Percentiles rank a stretch among this genome's conserved stretches.
Conservation (phyloP, 495 filamentous ascomycete species). For the Hypomontagnella monticulosa region DNA sequence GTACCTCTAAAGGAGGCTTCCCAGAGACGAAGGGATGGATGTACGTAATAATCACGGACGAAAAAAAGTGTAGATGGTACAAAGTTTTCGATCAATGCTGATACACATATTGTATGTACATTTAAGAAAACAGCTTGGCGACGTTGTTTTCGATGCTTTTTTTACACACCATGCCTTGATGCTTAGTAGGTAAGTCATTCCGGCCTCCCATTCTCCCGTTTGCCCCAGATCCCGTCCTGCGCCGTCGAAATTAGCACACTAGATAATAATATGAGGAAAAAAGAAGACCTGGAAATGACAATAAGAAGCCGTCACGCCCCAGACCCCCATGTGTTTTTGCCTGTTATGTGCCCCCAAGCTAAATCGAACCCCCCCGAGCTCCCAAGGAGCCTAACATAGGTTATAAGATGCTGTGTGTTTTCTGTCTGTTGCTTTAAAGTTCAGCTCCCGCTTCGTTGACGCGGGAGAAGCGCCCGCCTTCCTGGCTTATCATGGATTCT, state of each 20-base stretch:
- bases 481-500: constrained; percentile 69
- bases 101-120: constrained; percentile 26
- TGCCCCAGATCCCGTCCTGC: constrained; percentile 13
- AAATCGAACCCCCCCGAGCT: no score
- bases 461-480: constrained; percentile 28
- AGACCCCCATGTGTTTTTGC: neutral
- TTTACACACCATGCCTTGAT: constrained; percentile 36
- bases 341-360: no score
- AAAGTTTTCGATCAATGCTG: constrained; percentile 30
- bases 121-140: constrained; percentile 1
- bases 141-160: constrained; percentile 33
- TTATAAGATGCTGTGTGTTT: constrained; percentile 4
- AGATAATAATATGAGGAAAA: neutral
- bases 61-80: neutral
- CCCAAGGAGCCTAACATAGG: neutral
- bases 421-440: constrained; percentile 11
- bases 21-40: neutral
- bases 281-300: neutral
- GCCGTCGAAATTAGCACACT: constrained; percentile 9
- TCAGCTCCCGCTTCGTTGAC: constrained; percentile 24
- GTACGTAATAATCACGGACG: neutral
- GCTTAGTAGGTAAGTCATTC: constrained; percentile 19
- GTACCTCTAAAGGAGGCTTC: no score
- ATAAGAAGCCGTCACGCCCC: no score
- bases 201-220: constrained; percentile 5